Evolutionary conservation across 352 stramenopile species (phyloP).

Genomic region (Globisporangium uncinulatum): DNA sequence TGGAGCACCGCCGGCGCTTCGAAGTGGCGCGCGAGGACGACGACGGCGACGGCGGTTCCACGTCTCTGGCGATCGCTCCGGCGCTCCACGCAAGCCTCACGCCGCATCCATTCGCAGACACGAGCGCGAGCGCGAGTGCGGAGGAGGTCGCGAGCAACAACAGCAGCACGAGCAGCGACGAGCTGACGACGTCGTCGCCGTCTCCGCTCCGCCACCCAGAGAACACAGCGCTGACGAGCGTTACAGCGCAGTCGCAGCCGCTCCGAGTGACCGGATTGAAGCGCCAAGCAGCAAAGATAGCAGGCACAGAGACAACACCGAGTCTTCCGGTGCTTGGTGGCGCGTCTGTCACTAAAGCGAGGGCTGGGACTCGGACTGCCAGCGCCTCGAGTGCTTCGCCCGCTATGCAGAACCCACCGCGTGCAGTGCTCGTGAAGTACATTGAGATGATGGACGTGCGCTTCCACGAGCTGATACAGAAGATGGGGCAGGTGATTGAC

Average conservation of each 20-base stretch:
- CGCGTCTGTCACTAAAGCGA: neutral
- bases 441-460: conserved; percentile 61
- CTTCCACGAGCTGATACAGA: conserved; percentile 67
- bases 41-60: conserved; percentile 1
- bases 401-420: conserved; percentile 21
- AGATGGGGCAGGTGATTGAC: conserved; percentile 74
- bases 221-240: neutral
- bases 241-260: neutral
- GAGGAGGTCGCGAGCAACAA: conserved; percentile 4
- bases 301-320: neutral
- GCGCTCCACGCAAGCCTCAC: neutral
- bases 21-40: conserved; percentile 67
- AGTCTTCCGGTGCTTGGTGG: too few species aligned
- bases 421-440: conserved; percentile 41
- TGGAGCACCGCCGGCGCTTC: conserved; percentile 71
- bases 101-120: neutral
- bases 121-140: neutral
- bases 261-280: conserved; percentile 11
- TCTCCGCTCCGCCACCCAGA: neutral
- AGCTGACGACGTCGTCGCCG: neutral
- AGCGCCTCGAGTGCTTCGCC: neutral
- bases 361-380: neutral
- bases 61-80: neutral
- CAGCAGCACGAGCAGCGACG: neutral
- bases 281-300: neutral